phyloP scores from a whole-genome alignment of 2,329 filamentous ascomycete species.

The Epichloe elymi region DNA sequence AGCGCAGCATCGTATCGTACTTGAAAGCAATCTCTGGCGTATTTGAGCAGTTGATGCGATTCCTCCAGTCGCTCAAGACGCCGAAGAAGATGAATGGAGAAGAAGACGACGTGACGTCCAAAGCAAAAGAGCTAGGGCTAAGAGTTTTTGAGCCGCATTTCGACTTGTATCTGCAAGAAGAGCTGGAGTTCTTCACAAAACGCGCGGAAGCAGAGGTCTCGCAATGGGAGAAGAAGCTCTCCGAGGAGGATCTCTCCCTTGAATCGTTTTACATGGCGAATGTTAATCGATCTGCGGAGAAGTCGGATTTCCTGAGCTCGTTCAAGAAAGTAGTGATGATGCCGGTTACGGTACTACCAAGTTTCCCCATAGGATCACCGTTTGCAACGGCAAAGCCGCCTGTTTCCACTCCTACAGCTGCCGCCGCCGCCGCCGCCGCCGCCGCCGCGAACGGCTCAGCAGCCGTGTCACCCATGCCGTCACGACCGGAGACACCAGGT shows the following conservation, averaged over 20 bases:
- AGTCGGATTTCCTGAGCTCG: conserved; percentile 88
- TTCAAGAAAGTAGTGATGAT: conserved; percentile 99
- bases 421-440: conserved; percentile 1
- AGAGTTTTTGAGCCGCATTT: conserved; percentile 81
- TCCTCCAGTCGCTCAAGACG: conserved; percentile 57
- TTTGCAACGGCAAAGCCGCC: conserved; percentile 35
- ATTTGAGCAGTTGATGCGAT: conserved; percentile 73
- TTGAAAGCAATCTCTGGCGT: conserved; percentile 76
- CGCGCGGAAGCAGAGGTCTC: conserved; percentile 65
- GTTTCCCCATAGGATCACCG: conserved; percentile 45
- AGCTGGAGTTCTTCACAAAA: conserved; percentile 72
- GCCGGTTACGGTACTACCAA: conserved; percentile 81
- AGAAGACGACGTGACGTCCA: conserved; percentile 45
- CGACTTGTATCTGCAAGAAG: conserved; percentile 86
- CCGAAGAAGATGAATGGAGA: conserved; percentile 39
- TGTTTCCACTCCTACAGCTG: neutral
- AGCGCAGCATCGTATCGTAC: conserved; percentile 61
- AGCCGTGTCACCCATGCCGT: conserved; percentile 23
- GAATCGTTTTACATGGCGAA: conserved; percentile 96
- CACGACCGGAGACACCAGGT: conserved; percentile 38
- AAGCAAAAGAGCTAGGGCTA: conserved; percentile 53
- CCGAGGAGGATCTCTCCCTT: conserved; percentile 76
- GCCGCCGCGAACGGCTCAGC: conserved; percentile 15
- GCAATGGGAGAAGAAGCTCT: conserved; percentile 83
- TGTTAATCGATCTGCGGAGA: conserved; percentile 86